A percentile compares a stretch with the other conserved stretches of the same genome.
Conservation (phyloP, 1,284 basidiomycete genomes). For the Hypsizygus ulmarius region DNA sequence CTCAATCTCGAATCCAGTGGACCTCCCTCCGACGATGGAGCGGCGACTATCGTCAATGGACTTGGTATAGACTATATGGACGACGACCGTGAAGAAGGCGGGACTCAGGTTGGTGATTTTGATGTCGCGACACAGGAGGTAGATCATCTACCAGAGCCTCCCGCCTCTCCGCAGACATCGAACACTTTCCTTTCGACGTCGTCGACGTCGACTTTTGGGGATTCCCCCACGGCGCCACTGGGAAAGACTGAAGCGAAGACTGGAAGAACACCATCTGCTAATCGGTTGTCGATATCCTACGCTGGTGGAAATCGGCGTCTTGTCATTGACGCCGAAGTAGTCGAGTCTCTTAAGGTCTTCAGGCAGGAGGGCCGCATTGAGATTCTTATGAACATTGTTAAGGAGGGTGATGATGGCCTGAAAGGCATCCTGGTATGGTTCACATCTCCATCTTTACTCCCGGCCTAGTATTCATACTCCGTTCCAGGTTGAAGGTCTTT, state of each 20-base stretch:
- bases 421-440: constrained; percentile 72
- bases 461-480: constrained; percentile 15
- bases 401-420: constrained; percentile 53
- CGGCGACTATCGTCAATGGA: constrained; percentile 11
- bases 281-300: constrained; percentile 92
- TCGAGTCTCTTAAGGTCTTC: constrained; percentile 78
- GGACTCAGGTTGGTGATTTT: constrained; percentile 25
- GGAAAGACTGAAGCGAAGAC: constrained; percentile 27
- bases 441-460: constrained; percentile 4
- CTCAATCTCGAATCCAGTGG: constrained; percentile 36
- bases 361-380: constrained; percentile 86
- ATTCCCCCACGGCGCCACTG: constrained; percentile 24
- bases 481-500: constrained; percentile 70
- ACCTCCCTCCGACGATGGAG: constrained; percentile 16
- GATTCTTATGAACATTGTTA: constrained; percentile 62
- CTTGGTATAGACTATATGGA: constrained; percentile 10
- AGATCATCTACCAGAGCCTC: constrained; percentile 55
- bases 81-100: constrained; percentile 17
- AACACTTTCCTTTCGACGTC: constrained; percentile 49
- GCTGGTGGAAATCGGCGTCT: constrained; percentile 84
- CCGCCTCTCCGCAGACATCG: constrained; percentile 49
- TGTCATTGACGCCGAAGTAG: constrained; percentile 85
- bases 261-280: constrained; percentile 57
- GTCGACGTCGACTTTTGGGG: constrained; percentile 44
- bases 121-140: constrained; percentile 27